Percentiles rank a stretch among this genome's conserved stretches.
phyloP scores from a whole-genome alignment of 306 rosid species.

The Spatholobus suberectus region DNA sequence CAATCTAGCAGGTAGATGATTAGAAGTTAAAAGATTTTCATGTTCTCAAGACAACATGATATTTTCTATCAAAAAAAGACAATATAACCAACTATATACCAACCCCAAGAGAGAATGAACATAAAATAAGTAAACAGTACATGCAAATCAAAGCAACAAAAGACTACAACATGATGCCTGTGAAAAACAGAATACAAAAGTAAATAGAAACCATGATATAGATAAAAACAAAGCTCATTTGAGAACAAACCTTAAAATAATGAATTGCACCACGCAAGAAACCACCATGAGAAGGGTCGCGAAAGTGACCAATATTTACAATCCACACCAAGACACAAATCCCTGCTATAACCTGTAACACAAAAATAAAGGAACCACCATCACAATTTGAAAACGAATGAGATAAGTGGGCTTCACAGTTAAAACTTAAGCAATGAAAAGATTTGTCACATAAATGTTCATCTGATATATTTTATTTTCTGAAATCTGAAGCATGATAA shows the following conservation, averaged over 20 bases:
- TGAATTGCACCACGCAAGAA: conserved; percentile 94
- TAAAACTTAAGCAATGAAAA: conserved; percentile 33
- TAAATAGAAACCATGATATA: conserved; percentile 32
- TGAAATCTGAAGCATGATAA: conserved; percentile 34
- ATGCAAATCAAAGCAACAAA: conserved; percentile 32
- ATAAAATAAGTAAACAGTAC: conserved; percentile 2
- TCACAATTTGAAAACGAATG: conserved; percentile 30
- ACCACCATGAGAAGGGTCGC: conserved; percentile 99
- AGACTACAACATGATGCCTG: conserved; percentile 35
- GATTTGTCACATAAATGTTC: conserved; percentile 16
- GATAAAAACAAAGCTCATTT: conserved; percentile 3
- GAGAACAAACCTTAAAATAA: conserved; percentile 87
- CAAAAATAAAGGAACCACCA: conserved; percentile 29
- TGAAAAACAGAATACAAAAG: conserved; percentile 26
- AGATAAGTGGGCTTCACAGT: conserved; percentile 26
- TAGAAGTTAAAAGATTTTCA: conserved; percentile 42
- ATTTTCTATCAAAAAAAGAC: conserved; percentile 9
- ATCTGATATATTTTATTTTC: conserved; percentile 9
- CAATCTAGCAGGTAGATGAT: conserved; percentile 68
- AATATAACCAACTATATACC: conserved; percentile 6
- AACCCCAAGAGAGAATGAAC: conserved; percentile 10
- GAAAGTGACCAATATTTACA: conserved; percentile 98
- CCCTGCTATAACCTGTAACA: conserved; percentile 93
- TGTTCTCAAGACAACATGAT: conserved; percentile 27
- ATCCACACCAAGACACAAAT: conserved; percentile 94